Evolutionary conservation across 441 rosid genomes (phyloP), one percentile per base, ranked within the genome.

Genomic region (Theobroma grandiflorum): DNA sequence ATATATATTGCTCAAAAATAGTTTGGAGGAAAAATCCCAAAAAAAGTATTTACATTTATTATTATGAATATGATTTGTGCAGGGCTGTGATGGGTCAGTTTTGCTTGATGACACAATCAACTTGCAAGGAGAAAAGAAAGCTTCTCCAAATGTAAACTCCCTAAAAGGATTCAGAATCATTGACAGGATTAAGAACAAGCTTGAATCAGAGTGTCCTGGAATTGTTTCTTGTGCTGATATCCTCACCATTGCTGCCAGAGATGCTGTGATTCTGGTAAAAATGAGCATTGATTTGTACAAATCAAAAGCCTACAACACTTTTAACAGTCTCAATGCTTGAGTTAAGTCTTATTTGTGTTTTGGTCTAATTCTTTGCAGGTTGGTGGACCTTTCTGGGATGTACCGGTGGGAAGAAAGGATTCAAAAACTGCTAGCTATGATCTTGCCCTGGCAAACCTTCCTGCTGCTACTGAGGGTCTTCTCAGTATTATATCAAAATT

Each of bases 21-120:
- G 15, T 37, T 45, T 8, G 1, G 9, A 8, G 22, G 8, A 49
- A 2, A 16, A 16, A 16, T 8, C 15, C 1, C 6, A 16, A 26
- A 12, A 4, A 33, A 18, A 5, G 14, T 11, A 12, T 42, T 68
- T 22, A 68, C 35, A 4, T 26, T 26, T 26, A 26, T 26, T 26
- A 26, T 49, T 68, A 68, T 43, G 35, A 68, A 68, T 68, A 10
- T 43, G 14, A 6, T 68, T 72, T 38, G 8, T 81, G 78, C 87
- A 96, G 98, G 96, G 99, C 57, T 96, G 99, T 37, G 98, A 94
- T 71, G 98, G 89, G 20, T 96, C 98, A 12, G 88, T 92, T 83
- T 84, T 94, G 86, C 89, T 96, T 8, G 99, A 96, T 59, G 98
- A 96, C 59, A 94, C 98, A 37, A 81, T 82, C 55, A 72, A 82